Base-by-base conservation (phyloP, 306 rosid genomes). In the Adenanthera pavonina region DNA sequence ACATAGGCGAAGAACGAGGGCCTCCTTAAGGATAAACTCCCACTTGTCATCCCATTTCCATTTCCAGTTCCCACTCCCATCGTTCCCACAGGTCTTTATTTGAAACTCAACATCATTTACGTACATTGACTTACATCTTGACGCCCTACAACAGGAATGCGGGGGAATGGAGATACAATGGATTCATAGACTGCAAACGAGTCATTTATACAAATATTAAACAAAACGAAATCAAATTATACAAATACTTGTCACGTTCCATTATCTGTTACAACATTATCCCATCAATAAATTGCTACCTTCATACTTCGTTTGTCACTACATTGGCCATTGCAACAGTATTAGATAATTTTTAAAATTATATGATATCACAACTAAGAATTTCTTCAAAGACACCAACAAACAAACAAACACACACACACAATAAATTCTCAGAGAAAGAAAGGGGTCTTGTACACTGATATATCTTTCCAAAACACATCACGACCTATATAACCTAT, bases 1-100 rank as follows among this genome's bases (percentile, higher is more conserved):
- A 65, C 36, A 34, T 49, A 75, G 89, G 82, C 88, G 38, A 10
- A 78, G 78, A 40, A 75, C 69, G 47, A 69, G 86, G 90, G 25
- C 15, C 64, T 66, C 76, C 60, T 35, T 40, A 59, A 30, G 71
- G 2, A n/a, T 48, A 10, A 41, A 4, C 46, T 41, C 46, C 46
- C 8, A 41, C 46, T 4, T 4, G 46, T 41, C 8, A 41, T 7
- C 8, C 30, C 30, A 25, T 25, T 25, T 25, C 30, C 30, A 25
- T 25, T 25, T 25, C 30, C 30, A 25, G 30, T 25, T 41, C 5
- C 46, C 46, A 4, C 7, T 41, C 46, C 46, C 1, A 41, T 41
- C 46, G 1, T 41, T 7, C 46, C 5, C 4, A 41, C 5, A 41
- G 6, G 46, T 41, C 46, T 41, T 41, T 7, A 48, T 10, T 10